phyloP scores from a whole-genome alignment of 1,284 basidiomycete genomes.

The Rhodotorula mucilaginosa region DNA sequence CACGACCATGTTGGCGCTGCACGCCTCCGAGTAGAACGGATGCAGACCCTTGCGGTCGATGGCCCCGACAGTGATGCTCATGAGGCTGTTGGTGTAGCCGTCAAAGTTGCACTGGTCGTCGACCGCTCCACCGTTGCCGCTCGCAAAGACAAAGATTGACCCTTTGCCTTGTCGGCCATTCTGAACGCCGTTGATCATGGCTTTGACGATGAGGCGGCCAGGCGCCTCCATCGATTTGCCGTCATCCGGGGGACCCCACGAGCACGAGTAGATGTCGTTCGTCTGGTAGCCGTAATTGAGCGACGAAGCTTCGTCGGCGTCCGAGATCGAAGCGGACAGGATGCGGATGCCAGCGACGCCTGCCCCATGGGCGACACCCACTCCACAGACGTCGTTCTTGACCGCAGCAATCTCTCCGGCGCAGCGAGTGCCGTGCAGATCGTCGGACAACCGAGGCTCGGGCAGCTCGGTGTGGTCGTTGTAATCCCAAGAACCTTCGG shows the following conservation, averaged over 20 bases:
- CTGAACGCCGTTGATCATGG: slow-evolving; percentile 90
- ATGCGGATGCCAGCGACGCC: slow-evolving; percentile 93
- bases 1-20: slow-evolving; percentile 93
- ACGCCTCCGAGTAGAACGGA: slow-evolving; percentile 95
- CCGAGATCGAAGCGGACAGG: slow-evolving; percentile 91
- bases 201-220: slow-evolving; percentile 85
- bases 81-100: slow-evolving; percentile 97
- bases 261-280: slow-evolving; percentile 91
- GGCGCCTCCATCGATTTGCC: slow-evolving; percentile 94
- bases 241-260: slow-evolving; percentile 86
- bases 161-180: slow-evolving; percentile 88
- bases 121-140: slow-evolving; percentile 86
- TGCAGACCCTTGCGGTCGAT: slow-evolving; percentile 89
- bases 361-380: slow-evolving; percentile 89
- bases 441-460: slow-evolving; percentile 81
- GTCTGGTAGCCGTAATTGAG: slow-evolving; percentile 92
- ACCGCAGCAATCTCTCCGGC: slow-evolving; percentile 96
- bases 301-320: slow-evolving; percentile 94
- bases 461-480: slow-evolving; percentile 89
- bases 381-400: slow-evolving; percentile 92
- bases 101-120: slow-evolving; percentile 99
- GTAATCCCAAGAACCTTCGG: slow-evolving; percentile 90
- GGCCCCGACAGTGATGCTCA: slow-evolving; percentile 91
- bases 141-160: slow-evolving; percentile 94
- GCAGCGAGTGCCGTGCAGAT: slow-evolving; percentile 96